phyloP scores from a whole-genome alignment of 2,329 filamentous ascomycete genomes.

The Apiospora saccharicola region DNA sequence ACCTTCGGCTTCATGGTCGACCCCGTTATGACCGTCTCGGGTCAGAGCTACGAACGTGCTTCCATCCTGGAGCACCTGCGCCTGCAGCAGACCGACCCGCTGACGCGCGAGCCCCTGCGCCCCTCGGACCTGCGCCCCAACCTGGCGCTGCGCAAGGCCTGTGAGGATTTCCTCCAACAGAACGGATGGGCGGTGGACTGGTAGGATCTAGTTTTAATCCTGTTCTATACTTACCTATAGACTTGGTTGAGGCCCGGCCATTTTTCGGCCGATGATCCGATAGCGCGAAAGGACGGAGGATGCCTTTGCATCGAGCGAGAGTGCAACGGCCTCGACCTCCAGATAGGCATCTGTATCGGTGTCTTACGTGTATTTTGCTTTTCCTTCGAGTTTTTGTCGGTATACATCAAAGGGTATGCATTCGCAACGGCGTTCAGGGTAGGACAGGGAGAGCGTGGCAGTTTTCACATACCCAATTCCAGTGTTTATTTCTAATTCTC shows the following conservation, averaged over 20 bases:
- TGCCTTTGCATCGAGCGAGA: neutral
- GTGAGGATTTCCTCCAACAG: slow-evolving; percentile 81
- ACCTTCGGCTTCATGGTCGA: slow-evolving; percentile 78
- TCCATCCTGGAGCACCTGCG: slow-evolving; percentile 88
- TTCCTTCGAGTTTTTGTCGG: neutral
- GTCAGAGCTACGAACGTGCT: slow-evolving; percentile 88
- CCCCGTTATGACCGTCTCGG: slow-evolving; percentile 77
- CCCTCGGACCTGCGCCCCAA: slow-evolving; percentile 81
- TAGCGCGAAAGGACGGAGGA: neutral
- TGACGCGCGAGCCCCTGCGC: slow-evolving; percentile 79
- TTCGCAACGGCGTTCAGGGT: slow-evolving; percentile 15
- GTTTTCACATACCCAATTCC: slow-evolving; percentile 11
- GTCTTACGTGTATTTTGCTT: neutral
- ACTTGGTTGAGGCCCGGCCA: neutral
- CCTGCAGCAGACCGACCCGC: slow-evolving; percentile 76
- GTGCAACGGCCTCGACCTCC: neutral
- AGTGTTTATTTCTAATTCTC: neutral
- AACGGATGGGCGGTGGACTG: slow-evolving; percentile 96
- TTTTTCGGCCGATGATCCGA: neutral
- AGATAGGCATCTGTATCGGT: neutral
- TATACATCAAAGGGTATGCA: neutral
- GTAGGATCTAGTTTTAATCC: slow-evolving; percentile 51
- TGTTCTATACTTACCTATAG: neutral
- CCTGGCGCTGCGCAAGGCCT: slow-evolving; percentile 80
- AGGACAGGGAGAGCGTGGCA: neutral